Percentiles rank a stretch among this genome's conserved stretches.
Evolutionary conservation across 1,284 basidiomycete species (phyloP).

Genomic region (Boletus calvinii): DNA sequence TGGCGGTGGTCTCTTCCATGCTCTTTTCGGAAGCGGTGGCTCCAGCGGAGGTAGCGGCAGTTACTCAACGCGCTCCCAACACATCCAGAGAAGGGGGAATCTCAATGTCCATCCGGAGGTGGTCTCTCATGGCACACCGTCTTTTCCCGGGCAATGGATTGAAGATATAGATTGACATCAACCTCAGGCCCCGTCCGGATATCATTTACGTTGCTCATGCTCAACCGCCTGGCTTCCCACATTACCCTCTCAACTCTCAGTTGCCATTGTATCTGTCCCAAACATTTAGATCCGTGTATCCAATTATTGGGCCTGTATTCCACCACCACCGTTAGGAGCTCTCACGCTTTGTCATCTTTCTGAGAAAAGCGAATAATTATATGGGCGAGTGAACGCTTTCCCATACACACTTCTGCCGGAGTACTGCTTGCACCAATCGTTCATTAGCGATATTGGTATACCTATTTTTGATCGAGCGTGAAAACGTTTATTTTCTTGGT

Average conservation of each 20-base stretch:
- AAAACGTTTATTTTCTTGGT: slow-evolving; percentile 6
- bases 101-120: slow-evolving; percentile 11
- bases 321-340: neutral
- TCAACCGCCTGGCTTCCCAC: slow-evolving; percentile 1
- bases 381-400: neutral
- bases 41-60: slow-evolving; percentile 14
- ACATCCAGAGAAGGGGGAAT: slow-evolving; percentile 5
- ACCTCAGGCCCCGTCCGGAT: neutral
- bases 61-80: slow-evolving; percentile 15
- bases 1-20: slow-evolving; percentile 23
- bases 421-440: neutral
- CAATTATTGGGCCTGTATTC: slow-evolving; percentile 9
- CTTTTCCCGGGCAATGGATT: slow-evolving; percentile 32
- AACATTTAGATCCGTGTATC: slow-evolving; percentile 21
- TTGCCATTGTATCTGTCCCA: slow-evolving; percentile 15
- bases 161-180: slow-evolving; percentile 33
- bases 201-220: slow-evolving; percentile 6
- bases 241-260: slow-evolving; percentile 11
- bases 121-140: slow-evolving; percentile 16
- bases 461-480: neutral
- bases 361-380: neutral
- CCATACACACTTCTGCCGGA: neutral
- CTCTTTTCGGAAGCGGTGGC: slow-evolving; percentile 31
- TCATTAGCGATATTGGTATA: too few relatives aligned
- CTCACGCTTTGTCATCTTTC: neutral